A percentile compares a stretch with the other conserved stretches of the same genome.
phyloP scores from a whole-genome alignment of 2,329 filamentous ascomycete genomes.

The Tricladium varicosporioides region DNA sequence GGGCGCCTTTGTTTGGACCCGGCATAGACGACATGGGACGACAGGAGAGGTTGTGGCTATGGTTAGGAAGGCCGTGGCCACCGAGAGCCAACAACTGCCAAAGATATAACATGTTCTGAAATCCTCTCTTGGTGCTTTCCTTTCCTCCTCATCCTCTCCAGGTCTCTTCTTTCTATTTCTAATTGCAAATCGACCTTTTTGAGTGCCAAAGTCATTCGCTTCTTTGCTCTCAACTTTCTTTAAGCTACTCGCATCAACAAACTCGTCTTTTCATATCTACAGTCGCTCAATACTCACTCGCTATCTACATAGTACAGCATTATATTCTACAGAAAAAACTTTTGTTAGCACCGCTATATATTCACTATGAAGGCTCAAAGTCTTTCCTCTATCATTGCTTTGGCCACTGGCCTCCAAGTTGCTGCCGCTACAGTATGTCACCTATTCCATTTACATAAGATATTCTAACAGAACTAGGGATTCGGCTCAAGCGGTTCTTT shows the following conservation, averaged over 20 bases:
- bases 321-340: slow-evolving; percentile 26
- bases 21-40: slow-evolving; percentile 22
- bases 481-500: slow-evolving; percentile 58
- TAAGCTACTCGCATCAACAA: slow-evolving; percentile 19
- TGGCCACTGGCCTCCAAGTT: slow-evolving; percentile 45
- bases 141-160: slow-evolving; percentile 24
- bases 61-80: slow-evolving; percentile 16
- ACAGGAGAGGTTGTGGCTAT: slow-evolving; percentile 18
- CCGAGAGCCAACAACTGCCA: slow-evolving; percentile 21
- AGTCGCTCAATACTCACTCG: slow-evolving; percentile 27
- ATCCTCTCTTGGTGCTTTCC: slow-evolving; percentile 12
- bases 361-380: slow-evolving; percentile 42
- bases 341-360: slow-evolving; percentile 26
- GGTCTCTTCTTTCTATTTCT: slow-evolving; percentile 27
- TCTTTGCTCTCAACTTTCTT: slow-evolving; percentile 40
- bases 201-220: slow-evolving; percentile 45
- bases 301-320: slow-evolving; percentile 13
- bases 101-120: slow-evolving; percentile 29
- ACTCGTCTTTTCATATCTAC: slow-evolving; percentile 13
- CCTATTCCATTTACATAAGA: background rate
- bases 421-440: slow-evolving; percentile 40
- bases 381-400: slow-evolving; percentile 40
- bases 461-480: slow-evolving; percentile 30
- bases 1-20: background rate
- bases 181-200: slow-evolving; percentile 27